These are phyloP conservation scores for Annulohypoxylon stygium DNA, from an alignment of 495 filamentous ascomycete species.

Conservation along the genomic window DNA sequence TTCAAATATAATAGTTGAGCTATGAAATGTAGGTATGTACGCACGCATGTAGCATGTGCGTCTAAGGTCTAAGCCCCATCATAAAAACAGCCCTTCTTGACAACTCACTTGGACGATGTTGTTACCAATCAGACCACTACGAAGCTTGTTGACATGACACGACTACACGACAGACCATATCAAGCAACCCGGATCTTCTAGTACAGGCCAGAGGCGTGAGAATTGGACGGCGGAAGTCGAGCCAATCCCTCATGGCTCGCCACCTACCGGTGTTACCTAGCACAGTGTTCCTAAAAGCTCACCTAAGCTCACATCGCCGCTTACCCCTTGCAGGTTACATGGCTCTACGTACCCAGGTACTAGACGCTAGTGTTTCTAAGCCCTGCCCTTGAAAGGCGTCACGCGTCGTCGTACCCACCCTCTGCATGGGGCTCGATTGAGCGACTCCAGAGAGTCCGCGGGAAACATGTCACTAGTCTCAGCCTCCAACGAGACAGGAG, in stretches of 20 bases:
- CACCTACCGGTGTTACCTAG: constrained; percentile 13
- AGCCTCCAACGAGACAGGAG: constrained; percentile 38
- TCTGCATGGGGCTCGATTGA: constrained; percentile 25
- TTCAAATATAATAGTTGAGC: not conserved
- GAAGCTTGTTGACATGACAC: constrained; percentile 12
- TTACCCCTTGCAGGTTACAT: constrained; percentile 34
- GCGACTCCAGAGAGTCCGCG: constrained; percentile 16
- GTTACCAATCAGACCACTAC: constrained; percentile 14
- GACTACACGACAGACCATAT: constrained; percentile 15
- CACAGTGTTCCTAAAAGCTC: constrained; percentile 19
- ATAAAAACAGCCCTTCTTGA: constrained; percentile 5
- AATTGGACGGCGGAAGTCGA: constrained; percentile 12
- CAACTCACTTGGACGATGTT: constrained; percentile 8
- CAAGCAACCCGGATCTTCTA: constrained; percentile 25
- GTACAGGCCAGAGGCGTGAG: not conserved
- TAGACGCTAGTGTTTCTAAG: constrained; percentile 32
- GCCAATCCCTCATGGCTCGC: constrained; percentile 19
- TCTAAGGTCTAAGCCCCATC: constrained; percentile 8
- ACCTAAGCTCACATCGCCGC: constrained; percentile 32
- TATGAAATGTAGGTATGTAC: constrained; percentile 2
- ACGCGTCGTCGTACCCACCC: constrained; percentile 27
- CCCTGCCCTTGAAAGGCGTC: constrained; percentile 20
- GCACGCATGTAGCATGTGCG: constrained; percentile 6
- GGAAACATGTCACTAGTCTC: constrained; percentile 42
- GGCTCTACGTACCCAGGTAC: constrained; percentile 7